Evolutionary conservation across 129 eudicot species (phyloP).

Genomic region (Helianthus tuberosus): DNA sequence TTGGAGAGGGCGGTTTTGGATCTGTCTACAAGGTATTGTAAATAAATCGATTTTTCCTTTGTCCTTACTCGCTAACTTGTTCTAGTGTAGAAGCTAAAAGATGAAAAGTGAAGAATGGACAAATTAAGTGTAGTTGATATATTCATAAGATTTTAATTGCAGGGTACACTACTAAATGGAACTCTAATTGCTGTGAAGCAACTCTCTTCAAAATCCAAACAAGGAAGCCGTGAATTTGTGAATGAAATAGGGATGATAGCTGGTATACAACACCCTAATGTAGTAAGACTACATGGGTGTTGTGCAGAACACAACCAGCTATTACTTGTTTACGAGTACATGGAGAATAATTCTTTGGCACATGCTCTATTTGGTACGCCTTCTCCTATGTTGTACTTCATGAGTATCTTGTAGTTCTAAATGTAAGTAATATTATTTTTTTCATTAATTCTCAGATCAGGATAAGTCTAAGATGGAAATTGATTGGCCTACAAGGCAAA

Average conservation of each 20-base stretch:
- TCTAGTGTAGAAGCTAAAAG: too few relatives aligned
- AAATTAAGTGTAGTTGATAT: not conserved
- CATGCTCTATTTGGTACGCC: not conserved
- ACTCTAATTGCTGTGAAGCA: not conserved
- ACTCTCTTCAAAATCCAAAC: slow-evolving; percentile 1
- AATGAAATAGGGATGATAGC: slow-evolving; percentile 3
- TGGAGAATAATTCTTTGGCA: not conserved
- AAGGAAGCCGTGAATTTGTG: slow-evolving; percentile 3
- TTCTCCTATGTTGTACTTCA: not conserved
- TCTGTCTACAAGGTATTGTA: slow-evolving; percentile 59
- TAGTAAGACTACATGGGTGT: not conserved
- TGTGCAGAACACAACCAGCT: not conserved
- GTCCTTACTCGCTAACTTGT: too few relatives aligned
- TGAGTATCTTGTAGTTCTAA: not conserved
- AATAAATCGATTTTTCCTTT: too few relatives aligned
- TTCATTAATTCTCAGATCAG: not conserved
- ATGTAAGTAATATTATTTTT: not conserved
- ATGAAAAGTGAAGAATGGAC: not conserved
- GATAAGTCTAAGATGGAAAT: not conserved
- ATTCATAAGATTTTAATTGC: not conserved
- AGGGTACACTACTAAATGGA: slow-evolving; percentile 42
- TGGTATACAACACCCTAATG: not conserved
- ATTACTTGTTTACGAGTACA: not conserved
- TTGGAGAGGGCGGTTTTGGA: slow-evolving; percentile 86
- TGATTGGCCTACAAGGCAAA: slow-evolving; percentile 7